Conservation (phyloP, 352 stramenopile species). For the Phytophthora litchii region DNA sequence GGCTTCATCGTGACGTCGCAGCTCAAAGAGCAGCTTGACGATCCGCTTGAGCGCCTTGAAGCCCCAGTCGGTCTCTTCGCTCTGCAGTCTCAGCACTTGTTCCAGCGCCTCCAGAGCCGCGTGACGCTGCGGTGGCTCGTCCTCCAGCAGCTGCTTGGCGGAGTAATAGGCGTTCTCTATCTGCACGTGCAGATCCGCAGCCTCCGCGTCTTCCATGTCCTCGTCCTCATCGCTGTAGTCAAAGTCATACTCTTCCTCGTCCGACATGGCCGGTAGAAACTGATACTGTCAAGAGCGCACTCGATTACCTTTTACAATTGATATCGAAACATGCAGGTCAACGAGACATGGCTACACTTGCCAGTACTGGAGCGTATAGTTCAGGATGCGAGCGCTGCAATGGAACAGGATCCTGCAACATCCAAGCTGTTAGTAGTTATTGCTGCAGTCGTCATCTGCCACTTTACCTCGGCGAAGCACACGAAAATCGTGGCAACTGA, state of each 20-base stretch:
- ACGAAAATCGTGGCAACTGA: slow-evolving; percentile 96
- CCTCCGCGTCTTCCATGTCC: slow-evolving; percentile 84
- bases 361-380: no score
- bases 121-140: slow-evolving; percentile 45
- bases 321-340: neutral
- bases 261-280: slow-evolving; percentile 47
- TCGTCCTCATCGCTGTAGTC: slow-evolving; percentile 94
- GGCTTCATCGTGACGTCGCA: slow-evolving; percentile 69
- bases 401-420: slow-evolving; percentile 54
- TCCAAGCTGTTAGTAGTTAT: no score
- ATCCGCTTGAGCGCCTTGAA: slow-evolving; percentile 96
- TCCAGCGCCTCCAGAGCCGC: slow-evolving; percentile 54
- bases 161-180: slow-evolving; percentile 96
- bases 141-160: slow-evolving; percentile 83
- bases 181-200: slow-evolving; percentile 80
- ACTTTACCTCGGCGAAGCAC: slow-evolving; percentile 90
- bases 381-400: slow-evolving; percentile 75
- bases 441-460: no score
- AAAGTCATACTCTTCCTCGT: slow-evolving; percentile 85
- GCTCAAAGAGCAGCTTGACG: slow-evolving; percentile 92
- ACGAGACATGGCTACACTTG: neutral
- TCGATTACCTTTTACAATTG: neutral
- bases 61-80: slow-evolving; percentile 82
- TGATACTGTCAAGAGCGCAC: neutral
- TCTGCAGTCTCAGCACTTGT: slow-evolving; percentile 63